Base-by-base conservation (phyloP, 495 filamentous ascomycete genomes). In the Penicillium arizonense region DNA sequence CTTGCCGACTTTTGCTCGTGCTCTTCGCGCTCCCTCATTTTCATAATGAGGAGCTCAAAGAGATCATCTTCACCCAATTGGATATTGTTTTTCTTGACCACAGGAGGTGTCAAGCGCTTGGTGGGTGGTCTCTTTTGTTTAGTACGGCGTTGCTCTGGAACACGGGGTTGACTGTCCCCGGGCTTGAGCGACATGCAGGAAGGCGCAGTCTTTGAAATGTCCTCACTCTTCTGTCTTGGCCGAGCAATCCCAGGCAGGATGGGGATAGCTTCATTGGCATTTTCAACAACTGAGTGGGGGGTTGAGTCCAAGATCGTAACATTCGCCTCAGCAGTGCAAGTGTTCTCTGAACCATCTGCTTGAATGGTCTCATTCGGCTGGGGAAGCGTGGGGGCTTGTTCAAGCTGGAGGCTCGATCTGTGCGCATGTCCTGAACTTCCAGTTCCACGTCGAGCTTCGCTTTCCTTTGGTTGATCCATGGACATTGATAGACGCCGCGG, bases 11-110 rank as follows among this genome's bases (percentile, higher is more conserved):
- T 59, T 13, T 52, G 38, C 35, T 71, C 68, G 28, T 59, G 60
- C 21, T 74, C 68, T 54, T 76, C 73, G 0, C 73, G 70, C 34
- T 63, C 54, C 44, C 50, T 69, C 26, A 76, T 58, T 23, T 51
- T 68, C 21, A 36, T 44, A 24, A 73, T 70, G 4, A 76, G 54
- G n/a, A 72, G 61, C 30, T 72, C 63, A 32, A 76, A 74, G 10
- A 74, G 47, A 16, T 60, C 57, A 20, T 74, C 64, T 48, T 76
- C 73, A 9, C 59, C 62, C 0, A 69, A 40, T 7, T 62, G 52
- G n/a, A 48, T 13, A 3, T 24, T 52, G 0, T 12, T 10, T 44
- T 52, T 53, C 12, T 26, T 44, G 10, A 38, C 30, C 0, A 41
- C 14, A 10, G 21, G 32, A 1, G 44, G n/a, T 1, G 33, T 48